phyloP scores from a whole-genome alignment of 257 asterid genomes.

The Salvia miltiorrhiza region DNA sequence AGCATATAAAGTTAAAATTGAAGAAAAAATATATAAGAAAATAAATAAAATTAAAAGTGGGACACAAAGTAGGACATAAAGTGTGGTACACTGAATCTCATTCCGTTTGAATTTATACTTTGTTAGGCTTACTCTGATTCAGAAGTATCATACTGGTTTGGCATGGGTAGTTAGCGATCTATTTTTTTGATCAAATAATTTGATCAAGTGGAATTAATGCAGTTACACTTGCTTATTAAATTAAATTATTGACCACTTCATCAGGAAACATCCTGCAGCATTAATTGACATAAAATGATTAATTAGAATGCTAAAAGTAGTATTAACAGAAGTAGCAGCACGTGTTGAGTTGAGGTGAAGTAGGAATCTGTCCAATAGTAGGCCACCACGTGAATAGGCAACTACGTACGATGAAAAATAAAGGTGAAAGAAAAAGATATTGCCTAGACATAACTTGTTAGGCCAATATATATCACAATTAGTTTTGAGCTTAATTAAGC shows the following conservation, averaged over 20 bases:
- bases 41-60: too few species aligned
- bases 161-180: constrained; percentile 20
- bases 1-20: too few species aligned
- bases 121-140: not conserved
- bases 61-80: too few species aligned
- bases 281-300: not conserved
- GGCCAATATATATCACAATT: too few species aligned
- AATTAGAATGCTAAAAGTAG: constrained; percentile 11
- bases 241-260: constrained; percentile 6
- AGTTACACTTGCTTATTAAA: not conserved
- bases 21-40: too few species aligned
- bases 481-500: too few species aligned
- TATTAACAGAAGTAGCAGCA: not conserved
- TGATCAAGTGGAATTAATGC: not conserved
- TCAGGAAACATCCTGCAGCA: not conserved
- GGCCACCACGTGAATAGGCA: constrained; percentile 7
- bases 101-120: not conserved
- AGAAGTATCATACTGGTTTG: constrained; percentile 13
- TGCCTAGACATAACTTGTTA: too few species aligned
- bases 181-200: not conserved
- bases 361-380: not conserved
- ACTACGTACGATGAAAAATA: too few species aligned
- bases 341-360: not conserved
- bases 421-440: too few species aligned
- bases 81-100: too few species aligned